Percentiles rank a stretch among this genome's conserved stretches.
Conservation (phyloP, 176 grass and related monocot genomes). For the Urochloa ruziziensis region DNA sequence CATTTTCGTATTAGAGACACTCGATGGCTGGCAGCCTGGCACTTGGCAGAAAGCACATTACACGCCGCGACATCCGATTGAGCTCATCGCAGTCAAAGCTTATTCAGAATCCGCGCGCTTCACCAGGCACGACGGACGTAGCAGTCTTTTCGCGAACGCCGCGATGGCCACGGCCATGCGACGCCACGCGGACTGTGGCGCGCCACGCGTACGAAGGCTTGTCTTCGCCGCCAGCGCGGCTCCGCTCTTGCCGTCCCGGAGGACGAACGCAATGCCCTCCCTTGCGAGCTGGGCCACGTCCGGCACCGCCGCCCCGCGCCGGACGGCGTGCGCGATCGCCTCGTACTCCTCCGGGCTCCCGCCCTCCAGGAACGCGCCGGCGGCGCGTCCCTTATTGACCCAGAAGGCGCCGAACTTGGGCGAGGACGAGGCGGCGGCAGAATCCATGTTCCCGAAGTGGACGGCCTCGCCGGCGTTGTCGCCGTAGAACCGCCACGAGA, state of each 20-base stretch:
- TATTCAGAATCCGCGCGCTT: not conserved
- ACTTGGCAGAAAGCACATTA: too few species aligned
- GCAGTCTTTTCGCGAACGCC: slow-evolving; percentile 64
- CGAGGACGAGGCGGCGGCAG: not conserved
- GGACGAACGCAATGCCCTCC: slow-evolving; percentile 51
- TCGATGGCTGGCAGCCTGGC: too few species aligned
- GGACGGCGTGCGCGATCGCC: slow-evolving; percentile 48
- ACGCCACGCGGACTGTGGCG: slow-evolving; percentile 45
- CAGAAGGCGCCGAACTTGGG: slow-evolving; percentile 65
- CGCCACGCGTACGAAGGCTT: slow-evolving; percentile 37
- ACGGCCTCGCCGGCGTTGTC: slow-evolving; percentile 60
- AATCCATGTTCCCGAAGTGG: slow-evolving; percentile 54
- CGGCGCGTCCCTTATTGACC: slow-evolving; percentile 38
- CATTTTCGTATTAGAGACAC: too few species aligned
- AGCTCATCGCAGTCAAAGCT: too few species aligned
- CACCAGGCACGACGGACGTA: slow-evolving; percentile 44
- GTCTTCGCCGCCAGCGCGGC: not conserved
- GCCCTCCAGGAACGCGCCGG: slow-evolving; percentile 74
- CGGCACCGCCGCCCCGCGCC: slow-evolving; percentile 15
- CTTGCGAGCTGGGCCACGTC: slow-evolving; percentile 49
- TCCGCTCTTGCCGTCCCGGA: slow-evolving; percentile 27
- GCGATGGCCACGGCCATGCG: slow-evolving; percentile 54
- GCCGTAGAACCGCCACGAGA: slow-evolving; percentile 95
- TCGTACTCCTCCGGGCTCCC: slow-evolving; percentile 63
- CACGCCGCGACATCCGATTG: too few species aligned